phyloP scores from a whole-genome alignment of 129 eudicot genomes.

The Artemisia annua region DNA sequence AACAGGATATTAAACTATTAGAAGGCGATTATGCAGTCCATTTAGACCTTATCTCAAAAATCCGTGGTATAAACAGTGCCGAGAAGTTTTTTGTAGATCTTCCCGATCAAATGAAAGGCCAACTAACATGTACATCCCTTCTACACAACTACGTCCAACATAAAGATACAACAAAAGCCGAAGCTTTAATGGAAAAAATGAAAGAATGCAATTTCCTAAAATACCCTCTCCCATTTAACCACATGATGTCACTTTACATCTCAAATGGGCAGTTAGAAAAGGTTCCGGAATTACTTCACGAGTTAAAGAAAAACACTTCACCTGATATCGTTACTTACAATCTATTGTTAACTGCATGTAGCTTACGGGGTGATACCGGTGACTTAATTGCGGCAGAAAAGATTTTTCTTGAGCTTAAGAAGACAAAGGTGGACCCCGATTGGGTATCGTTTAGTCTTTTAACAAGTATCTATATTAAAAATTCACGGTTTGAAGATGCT shows the following conservation, averaged over 20 bases:
- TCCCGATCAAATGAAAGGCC: conserved; percentile 70
- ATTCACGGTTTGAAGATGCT: conserved; percentile 64
- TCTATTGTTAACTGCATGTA: conserved; percentile 67
- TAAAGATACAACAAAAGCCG: conserved; percentile 64
- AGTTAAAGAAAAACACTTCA: conserved; percentile 57
- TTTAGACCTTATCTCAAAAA: conserved; percentile 80
- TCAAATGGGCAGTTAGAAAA: conserved; percentile 64
- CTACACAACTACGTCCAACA: conserved; percentile 76
- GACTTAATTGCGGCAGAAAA: conserved; percentile 54
- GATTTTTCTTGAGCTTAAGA: conserved; percentile 60
- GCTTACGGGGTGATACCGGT: conserved; percentile 40
- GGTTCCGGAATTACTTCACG: conserved; percentile 51
- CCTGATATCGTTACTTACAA: conserved; percentile 89
- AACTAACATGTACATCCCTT: conserved; percentile 69
- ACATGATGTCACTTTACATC: conserved; percentile 69
- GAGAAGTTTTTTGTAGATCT: conserved; percentile 88
- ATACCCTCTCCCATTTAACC: conserved; percentile 80
- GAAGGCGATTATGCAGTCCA: conserved; percentile 94
- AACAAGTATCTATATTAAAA: conserved; percentile 65
- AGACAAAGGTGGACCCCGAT: conserved; percentile 63
- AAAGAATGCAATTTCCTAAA: conserved; percentile 69
- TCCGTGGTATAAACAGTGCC: conserved; percentile 90
- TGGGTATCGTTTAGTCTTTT: conserved; percentile 90
- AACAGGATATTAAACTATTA: conserved; percentile 68
- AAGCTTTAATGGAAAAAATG: conserved; percentile 79